Evolutionary conservation across 345 rosid species (phyloP), one percentile per base, ranked within the genome.

Genomic region (Turnera subulata): DNA sequence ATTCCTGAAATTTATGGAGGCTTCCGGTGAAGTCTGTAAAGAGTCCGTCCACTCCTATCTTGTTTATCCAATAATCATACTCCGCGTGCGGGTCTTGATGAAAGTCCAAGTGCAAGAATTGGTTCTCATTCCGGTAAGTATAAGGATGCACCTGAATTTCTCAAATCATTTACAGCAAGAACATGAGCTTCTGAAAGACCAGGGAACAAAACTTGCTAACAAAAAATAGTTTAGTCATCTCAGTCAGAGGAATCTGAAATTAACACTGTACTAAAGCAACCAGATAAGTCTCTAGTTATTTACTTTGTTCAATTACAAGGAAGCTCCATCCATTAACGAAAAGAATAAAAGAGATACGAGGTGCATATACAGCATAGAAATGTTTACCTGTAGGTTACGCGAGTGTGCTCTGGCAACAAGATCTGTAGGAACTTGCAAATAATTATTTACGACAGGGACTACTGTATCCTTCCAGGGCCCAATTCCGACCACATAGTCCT

Each of bases 401-500:
- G 94, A 71, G 55, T 89, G 99, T 19, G 99, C 97, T 67, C 67
- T 77, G 50, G 96, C 86, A 39, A 93, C 84, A 59, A 93, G 88
- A 82, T 93, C 97, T 5, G 99, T 85, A 2, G 92, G 94, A 9
- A 78, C 67, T 55, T 55, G 77, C 69, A 82, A 58, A 71, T 83
- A 78, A 61, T 87, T 81, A 50, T 79, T 61, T 42, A 6, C 53
- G 2, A 73, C 91, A 50, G 96, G 97, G 65, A 89, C 94, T 38
- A 92, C 53, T 1, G 99, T 89, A 63, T 93, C 97, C 67, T 93
- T 93, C 97, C 99, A 93, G 17, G 97, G 99, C 61, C 99, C 99
- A 40, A 93, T 89, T n/a, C 99, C 99, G 33, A 89, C 73, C 29
- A 84, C 94, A 39, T 93, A 93, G 2, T 76, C 80, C 65, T 82